These are phyloP conservation scores for Calocera viscosa DNA, from an alignment of 768 basidiomycete species.

Conservation along the genomic window DNA sequence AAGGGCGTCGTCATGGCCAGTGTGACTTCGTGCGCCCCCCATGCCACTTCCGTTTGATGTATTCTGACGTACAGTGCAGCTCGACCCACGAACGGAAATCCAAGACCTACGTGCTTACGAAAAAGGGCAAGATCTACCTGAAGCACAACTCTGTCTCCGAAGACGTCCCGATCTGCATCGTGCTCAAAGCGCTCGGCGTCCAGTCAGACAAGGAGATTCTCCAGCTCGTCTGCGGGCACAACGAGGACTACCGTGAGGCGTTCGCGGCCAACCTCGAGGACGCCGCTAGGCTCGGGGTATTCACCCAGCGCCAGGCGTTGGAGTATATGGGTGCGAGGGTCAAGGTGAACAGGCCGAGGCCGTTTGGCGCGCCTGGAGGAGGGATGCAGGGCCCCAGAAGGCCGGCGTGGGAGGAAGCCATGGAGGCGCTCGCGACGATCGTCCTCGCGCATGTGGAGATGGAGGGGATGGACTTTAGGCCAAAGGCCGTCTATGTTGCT, in stretches of 20 bases:
- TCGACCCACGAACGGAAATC: conserved; percentile 56
- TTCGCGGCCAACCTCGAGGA: conserved; percentile 93
- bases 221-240: conserved; percentile 80
- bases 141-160: conserved; percentile 96
- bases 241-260: conserved; percentile 70
- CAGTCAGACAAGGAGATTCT: conserved; percentile 98
- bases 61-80: conserved; percentile 15
- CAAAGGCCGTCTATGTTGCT: conserved; percentile 93
- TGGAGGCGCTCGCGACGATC: conserved; percentile 94
- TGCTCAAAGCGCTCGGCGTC: conserved; percentile 89
- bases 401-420: conserved; percentile 85
- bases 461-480: conserved; percentile 69
- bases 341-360: conserved; percentile 60
- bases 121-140: conserved; percentile 88
- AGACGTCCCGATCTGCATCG: conserved; percentile 90
- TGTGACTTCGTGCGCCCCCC: conserved; percentile 72
- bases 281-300: conserved; percentile 78
- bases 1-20: conserved; percentile 90
- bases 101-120: conserved; percentile 93
- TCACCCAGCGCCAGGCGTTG: conserved; percentile 84
- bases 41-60: not conserved
- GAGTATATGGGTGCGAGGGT: conserved; percentile 92
- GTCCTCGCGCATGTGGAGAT: conserved; percentile 95
- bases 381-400: conserved; percentile 39
- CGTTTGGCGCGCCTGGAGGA: conserved; percentile 12